Percentiles rank a stretch among this genome's conserved stretches.
Conservation (phyloP, 1,284 basidiomycete genomes). For the Phellopilus nigrolimitatus region DNA sequence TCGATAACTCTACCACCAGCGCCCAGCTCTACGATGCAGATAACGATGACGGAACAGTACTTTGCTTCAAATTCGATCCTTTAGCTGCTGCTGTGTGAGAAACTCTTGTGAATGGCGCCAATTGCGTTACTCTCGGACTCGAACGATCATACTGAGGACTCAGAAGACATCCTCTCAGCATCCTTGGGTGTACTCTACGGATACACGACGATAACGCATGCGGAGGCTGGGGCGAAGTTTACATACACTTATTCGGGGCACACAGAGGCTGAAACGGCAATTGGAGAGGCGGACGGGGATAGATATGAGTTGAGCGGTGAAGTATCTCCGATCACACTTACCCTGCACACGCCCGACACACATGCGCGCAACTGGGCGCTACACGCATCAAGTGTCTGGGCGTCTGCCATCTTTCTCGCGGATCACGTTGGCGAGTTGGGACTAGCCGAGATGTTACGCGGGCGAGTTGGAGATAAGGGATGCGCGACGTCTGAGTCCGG, state of each 20-base stretch:
- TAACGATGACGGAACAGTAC: too few relatives aligned
- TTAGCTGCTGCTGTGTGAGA: too few relatives aligned
- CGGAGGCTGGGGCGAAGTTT: constrained; percentile 47
- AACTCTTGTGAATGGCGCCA: too few relatives aligned
- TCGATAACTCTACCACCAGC: too few relatives aligned
- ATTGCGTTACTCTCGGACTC: too few relatives aligned
- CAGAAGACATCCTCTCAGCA: constrained; percentile 60
- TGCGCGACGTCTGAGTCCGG: neutral
- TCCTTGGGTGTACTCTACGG: constrained; percentile 59
- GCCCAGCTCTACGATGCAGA: too few relatives aligned
- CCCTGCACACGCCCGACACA: constrained; percentile 58
- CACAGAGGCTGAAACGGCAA: neutral
- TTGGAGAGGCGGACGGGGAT: constrained; percentile 19
- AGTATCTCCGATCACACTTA: constrained; percentile 24
- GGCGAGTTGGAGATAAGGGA: too few relatives aligned
- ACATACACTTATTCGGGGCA: constrained; percentile 31
- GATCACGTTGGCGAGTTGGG: constrained; percentile 44
- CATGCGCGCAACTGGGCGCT: constrained; percentile 62
- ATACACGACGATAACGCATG: constrained; percentile 52
- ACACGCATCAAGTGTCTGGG: constrained; percentile 73
- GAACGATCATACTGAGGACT: constrained; percentile 36
- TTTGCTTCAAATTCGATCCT: too few relatives aligned
- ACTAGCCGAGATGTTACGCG: constrained; percentile 23
- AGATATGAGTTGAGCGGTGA: constrained; percentile 24
- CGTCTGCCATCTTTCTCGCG: constrained; percentile 57